A percentile compares a stretch with the other conserved stretches of the same genome.
These are phyloP conservation scores for Scheffersomyces stipitis DNA, from an alignment of 805 yeast genomes.

Conservation along the genomic window DNA sequence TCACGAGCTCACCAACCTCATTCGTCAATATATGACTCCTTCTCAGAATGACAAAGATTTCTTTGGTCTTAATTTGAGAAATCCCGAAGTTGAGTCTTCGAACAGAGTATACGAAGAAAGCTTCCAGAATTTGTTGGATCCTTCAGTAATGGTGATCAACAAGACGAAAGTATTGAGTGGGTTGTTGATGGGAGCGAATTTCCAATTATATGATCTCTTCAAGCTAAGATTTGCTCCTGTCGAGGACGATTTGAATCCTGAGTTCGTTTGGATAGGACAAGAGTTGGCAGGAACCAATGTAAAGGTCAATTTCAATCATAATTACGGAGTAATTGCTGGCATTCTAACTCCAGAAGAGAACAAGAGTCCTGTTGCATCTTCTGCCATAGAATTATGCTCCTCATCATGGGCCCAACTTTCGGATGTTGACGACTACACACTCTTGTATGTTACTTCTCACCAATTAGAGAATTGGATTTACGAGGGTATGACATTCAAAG, in stretches of 20 bases:
- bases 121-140: conserved; percentile 26
- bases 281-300: conserved; percentile 25
- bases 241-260: conserved; percentile 15
- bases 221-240: conserved; percentile 16
- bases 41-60: conserved; percentile 13
- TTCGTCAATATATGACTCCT: conserved; percentile 21
- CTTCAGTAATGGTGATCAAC: conserved; percentile 26
- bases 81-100: conserved; percentile 7
- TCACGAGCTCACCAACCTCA: conserved; percentile 25
- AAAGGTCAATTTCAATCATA: conserved; percentile 22
- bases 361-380: conserved; percentile 15
- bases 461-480: conserved; percentile 32
- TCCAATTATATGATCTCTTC: conserved; percentile 21
- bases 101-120: conserved; percentile 20
- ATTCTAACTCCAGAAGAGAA: conserved; percentile 28
- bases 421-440: conserved; percentile 20
- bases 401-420: conserved; percentile 37
- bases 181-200: conserved; percentile 22
- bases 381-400: conserved; percentile 34
- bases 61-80: conserved; percentile 17
- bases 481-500: conserved; percentile 11
- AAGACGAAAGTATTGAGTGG: conserved; percentile 27
- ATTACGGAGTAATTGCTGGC: conserved; percentile 29
- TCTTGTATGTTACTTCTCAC: conserved; percentile 33
- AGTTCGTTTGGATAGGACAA: conserved; percentile 35